Conservation (phyloP, 2,329 filamentous ascomycete species). For the Penicillium sp. region DNA sequence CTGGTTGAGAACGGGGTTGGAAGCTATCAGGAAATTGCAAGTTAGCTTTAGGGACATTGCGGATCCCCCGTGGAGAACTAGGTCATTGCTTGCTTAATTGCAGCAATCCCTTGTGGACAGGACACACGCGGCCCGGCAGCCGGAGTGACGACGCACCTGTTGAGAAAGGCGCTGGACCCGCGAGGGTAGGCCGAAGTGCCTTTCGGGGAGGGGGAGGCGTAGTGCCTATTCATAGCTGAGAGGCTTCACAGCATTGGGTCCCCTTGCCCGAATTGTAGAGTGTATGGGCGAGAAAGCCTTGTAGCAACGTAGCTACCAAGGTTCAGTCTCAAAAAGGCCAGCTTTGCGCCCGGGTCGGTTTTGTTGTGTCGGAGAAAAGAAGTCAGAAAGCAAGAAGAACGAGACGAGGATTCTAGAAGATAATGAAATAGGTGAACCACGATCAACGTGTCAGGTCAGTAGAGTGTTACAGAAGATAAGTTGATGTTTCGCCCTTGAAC, state of each 20-base stretch:
- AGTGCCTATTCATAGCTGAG: constrained; percentile 80
- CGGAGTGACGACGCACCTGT: constrained; percentile 63
- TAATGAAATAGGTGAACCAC: neutral
- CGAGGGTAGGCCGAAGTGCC: constrained; percentile 70
- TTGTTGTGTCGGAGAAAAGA: neutral
- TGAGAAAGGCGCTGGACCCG: constrained; percentile 72
- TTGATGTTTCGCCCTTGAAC: constrained; percentile 9
- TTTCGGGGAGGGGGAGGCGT: constrained; percentile 80
- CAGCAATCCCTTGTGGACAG: neutral
- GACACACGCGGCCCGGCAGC: neutral
- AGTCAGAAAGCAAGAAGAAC: constrained; percentile 4
- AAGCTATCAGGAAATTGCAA: constrained; percentile 58
- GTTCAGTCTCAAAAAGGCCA: constrained; percentile 9
- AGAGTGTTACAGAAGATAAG: constrained; percentile 2
- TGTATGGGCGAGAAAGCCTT: constrained; percentile 1
- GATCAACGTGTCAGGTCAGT: neutral
- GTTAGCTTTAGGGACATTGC: neutral
- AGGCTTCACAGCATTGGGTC: constrained; percentile 33
- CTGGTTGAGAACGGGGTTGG: constrained; percentile 76
- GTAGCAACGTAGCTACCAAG: constrained; percentile 5
- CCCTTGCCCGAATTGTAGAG: constrained; percentile 3
- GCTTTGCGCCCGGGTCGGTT: neutral
- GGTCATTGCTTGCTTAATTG: neutral
- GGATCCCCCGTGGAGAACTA: neutral
- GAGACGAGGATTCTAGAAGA: neutral